Evolutionary conservation across 495 filamentous ascomycete species (phyloP).

Genomic region (Amphirosellinia nigrospora): DNA sequence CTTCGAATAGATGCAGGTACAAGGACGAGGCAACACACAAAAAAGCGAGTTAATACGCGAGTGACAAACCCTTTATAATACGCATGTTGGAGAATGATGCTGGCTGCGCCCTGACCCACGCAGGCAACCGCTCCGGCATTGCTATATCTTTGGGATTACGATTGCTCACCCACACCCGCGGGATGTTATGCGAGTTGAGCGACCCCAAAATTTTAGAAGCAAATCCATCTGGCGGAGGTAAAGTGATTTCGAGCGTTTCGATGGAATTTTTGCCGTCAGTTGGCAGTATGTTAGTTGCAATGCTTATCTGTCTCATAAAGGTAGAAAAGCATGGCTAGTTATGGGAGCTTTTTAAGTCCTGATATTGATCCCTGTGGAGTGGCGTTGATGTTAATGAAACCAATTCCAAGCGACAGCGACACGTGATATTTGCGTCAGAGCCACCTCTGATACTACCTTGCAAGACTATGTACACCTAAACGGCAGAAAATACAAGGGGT

Average conservation of each 20-base stretch:
- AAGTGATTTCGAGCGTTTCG: neutral
- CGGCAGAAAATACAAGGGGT: neutral
- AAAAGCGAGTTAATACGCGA: neutral
- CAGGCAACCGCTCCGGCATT: neutral
- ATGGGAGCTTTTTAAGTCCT: neutral
- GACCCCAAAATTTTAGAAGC: slow-evolving; percentile 22
- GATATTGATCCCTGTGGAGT: neutral
- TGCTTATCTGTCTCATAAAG: slow-evolving; percentile 1
- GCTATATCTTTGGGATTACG: slow-evolving; percentile 4
- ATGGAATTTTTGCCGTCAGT: neutral
- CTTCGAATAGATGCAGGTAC: neutral
- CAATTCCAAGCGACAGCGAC: slow-evolving; percentile 1
- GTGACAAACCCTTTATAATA: neutral
- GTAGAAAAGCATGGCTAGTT: neutral
- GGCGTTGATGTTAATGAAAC: neutral
- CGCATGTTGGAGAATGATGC: neutral
- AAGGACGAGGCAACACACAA: neutral
- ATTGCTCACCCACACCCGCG: slow-evolving; percentile 20
- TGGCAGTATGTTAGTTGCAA: neutral
- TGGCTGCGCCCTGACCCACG: slow-evolving; percentile 8
- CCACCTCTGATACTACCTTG: neutral
- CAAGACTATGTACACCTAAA: neutral
- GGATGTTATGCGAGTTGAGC: slow-evolving; percentile 23
- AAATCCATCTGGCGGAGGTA: neutral
- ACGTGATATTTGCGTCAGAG: slow-evolving; percentile 14